Conservation (phyloP, 805 yeast genomes). For the Kodamaea kaohsiungensis region DNA sequence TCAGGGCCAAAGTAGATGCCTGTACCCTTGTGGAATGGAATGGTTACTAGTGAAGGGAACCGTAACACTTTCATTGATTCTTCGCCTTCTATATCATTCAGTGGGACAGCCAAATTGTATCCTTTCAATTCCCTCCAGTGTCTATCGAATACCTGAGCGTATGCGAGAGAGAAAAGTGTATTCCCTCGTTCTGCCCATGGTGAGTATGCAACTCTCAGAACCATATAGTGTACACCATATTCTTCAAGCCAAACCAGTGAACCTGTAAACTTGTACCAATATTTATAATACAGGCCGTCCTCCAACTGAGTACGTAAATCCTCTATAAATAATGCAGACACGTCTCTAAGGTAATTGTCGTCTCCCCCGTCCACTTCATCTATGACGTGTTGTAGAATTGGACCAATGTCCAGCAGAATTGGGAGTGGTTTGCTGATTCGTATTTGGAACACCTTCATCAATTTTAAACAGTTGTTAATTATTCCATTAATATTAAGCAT, state of each 20-base stretch:
- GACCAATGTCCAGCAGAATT: conserved; percentile 6
- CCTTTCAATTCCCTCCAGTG: conserved; percentile 25
- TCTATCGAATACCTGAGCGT: conserved; percentile 24
- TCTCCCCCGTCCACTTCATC: conserved; percentile 3
- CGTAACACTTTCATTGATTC: conserved; percentile 4
- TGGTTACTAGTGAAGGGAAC: conserved; percentile 30
- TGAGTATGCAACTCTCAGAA: conserved; percentile 33
- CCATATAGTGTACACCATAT: conserved; percentile 50
- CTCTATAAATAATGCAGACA: conserved; percentile 16
- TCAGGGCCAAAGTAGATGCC: conserved; percentile 46
- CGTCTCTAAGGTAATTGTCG: conserved; percentile 2
- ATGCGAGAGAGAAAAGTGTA: conserved; percentile 26
- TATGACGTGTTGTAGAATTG: neutral
- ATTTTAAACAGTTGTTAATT: neutral
- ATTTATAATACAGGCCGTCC: conserved; percentile 11
- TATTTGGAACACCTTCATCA: neutral
- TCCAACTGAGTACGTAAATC: conserved; percentile 16
- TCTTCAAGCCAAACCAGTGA: conserved; percentile 55
- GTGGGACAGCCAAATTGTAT: conserved; percentile 25
- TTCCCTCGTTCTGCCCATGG: conserved; percentile 24
- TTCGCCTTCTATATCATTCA: conserved; percentile 9
- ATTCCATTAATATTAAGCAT: neutral
- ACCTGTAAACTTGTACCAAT: conserved; percentile 52
- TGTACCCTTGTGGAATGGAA: conserved; percentile 29
- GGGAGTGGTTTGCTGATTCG: neutral